Percentiles rank a stretch among this genome's conserved stretches.
Evolutionary conservation across 2,329 filamentous ascomycete species (phyloP).

Genomic region (Cercospora citrullina): DNA sequence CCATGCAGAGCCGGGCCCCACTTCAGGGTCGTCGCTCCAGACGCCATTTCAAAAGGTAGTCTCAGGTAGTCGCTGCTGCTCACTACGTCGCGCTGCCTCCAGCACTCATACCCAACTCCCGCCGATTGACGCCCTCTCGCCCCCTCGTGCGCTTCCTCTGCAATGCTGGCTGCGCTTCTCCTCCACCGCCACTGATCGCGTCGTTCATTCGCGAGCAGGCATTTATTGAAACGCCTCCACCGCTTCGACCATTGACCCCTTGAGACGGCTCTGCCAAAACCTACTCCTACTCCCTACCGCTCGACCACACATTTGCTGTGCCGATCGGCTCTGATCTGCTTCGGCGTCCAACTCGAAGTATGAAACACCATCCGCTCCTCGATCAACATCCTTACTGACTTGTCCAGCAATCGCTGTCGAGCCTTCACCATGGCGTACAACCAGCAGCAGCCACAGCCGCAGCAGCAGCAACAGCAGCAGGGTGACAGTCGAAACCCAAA

Average conservation of each 20-base stretch:
- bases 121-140: not conserved
- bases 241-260: constrained; percentile 3
- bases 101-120: not conserved
- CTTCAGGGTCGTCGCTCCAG: constrained; percentile 7
- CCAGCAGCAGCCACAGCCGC: constrained; percentile 22
- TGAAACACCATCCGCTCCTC: not conserved
- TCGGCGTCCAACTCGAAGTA: not conserved
- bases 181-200: not conserved
- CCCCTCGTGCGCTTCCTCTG: not conserved
- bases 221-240: constrained; percentile 5
- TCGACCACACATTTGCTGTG: not conserved
- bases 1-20: not conserved
- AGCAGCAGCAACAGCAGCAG: constrained; percentile 26
- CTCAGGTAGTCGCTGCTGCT: not conserved
- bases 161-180: not conserved
- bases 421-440: constrained; percentile 23
- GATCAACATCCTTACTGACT: constrained; percentile 3
- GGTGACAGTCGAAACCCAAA: constrained; percentile 41
- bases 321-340: constrained; percentile 4
- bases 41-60: constrained; percentile 11
- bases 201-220: not conserved
- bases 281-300: constrained; percentile 4
- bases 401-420: constrained; percentile 3
- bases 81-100: not conserved
- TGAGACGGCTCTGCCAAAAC: constrained; percentile 4